These are phyloP conservation scores for Prinsepia uniflora DNA, from an alignment of 306 rosid species.

Conservation along the genomic window DNA sequence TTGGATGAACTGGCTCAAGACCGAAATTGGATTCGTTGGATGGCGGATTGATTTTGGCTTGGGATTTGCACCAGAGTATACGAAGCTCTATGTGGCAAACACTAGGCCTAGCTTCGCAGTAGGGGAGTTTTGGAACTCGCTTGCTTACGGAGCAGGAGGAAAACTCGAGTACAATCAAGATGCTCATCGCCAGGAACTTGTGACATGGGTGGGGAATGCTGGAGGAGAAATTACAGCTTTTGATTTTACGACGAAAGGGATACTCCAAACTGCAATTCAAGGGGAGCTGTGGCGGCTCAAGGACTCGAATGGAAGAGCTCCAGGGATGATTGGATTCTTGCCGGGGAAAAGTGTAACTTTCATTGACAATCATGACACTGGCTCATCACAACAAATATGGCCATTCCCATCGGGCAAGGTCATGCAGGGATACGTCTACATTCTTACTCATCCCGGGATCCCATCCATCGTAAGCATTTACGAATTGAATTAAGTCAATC, in stretches of 20 bases:
- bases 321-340: slow-evolving; percentile 58
- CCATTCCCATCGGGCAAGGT: slow-evolving; percentile 77
- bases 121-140: no score
- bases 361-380: slow-evolving; percentile 70
- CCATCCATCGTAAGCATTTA: no score
- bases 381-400: slow-evolving; percentile 43
- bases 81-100: no score
- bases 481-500: no score
- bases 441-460: slow-evolving; percentile 79
- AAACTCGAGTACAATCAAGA: no score
- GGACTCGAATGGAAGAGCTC: slow-evolving; percentile 37
- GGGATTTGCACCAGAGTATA: no score
- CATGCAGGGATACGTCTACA: slow-evolving; percentile 65
- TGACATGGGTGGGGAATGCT: slow-evolving; percentile 29
- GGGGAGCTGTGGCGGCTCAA: slow-evolving; percentile 34
- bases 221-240: slow-evolving; percentile 38
- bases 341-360: slow-evolving; percentile 80
- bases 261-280: slow-evolving; percentile 32
- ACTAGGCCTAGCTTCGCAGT: no score
- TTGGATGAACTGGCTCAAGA: no score
- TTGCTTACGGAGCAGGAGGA: no score
- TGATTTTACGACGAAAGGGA: slow-evolving; percentile 44
- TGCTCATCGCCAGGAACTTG: no score
- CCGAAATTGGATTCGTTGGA: no score
- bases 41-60: no score